Percentiles rank a stretch among this genome's conserved stretches.
Conservation (phyloP, 2,329 filamentous ascomycete genomes). For the Cytospora piceae region DNA sequence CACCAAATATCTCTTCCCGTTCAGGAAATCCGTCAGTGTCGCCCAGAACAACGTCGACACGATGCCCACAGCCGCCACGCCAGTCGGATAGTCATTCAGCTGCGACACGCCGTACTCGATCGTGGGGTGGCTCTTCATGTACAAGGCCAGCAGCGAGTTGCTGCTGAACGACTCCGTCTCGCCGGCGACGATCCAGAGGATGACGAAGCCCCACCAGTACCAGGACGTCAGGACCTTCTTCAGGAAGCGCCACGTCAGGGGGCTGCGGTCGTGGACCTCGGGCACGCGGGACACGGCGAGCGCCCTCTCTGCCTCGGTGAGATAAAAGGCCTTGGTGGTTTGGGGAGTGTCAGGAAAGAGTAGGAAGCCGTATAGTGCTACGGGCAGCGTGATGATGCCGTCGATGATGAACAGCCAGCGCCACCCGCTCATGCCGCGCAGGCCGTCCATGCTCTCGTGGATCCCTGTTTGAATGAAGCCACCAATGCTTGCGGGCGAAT, state of each 20-base stretch:
- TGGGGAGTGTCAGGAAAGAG: constrained; percentile 58
- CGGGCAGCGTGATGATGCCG: constrained; percentile 58
- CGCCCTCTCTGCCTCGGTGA: constrained; percentile 42
- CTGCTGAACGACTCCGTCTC: constrained; percentile 72
- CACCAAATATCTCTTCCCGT: constrained; percentile 66
- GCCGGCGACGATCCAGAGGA: constrained; percentile 71
- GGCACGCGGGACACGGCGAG: constrained; percentile 48
- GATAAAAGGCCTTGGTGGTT: constrained; percentile 54
- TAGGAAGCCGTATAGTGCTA: constrained; percentile 58
- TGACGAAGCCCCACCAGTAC: constrained; percentile 69
- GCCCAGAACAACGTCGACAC: constrained; percentile 70
- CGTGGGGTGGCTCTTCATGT: constrained; percentile 52
- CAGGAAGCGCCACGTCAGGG: constrained; percentile 53
- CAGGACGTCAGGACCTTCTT: constrained; percentile 61
- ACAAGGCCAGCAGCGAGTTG: constrained; percentile 61
- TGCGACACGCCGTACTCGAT: constrained; percentile 50
- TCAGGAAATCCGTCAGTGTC: constrained; percentile 66
- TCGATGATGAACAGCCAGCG: constrained; percentile 58
- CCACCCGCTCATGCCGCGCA: constrained; percentile 58
- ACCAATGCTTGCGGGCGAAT: constrained; percentile 42
- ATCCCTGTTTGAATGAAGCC: constrained; percentile 65
- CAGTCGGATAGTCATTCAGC: constrained; percentile 61
- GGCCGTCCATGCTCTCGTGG: constrained; percentile 49
- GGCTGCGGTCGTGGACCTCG: constrained; percentile 44
- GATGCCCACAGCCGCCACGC: constrained; percentile 60